Evolutionary conservation across 306 rosid genomes (phyloP).

Genomic region (Hippophae rhamnoides): DNA sequence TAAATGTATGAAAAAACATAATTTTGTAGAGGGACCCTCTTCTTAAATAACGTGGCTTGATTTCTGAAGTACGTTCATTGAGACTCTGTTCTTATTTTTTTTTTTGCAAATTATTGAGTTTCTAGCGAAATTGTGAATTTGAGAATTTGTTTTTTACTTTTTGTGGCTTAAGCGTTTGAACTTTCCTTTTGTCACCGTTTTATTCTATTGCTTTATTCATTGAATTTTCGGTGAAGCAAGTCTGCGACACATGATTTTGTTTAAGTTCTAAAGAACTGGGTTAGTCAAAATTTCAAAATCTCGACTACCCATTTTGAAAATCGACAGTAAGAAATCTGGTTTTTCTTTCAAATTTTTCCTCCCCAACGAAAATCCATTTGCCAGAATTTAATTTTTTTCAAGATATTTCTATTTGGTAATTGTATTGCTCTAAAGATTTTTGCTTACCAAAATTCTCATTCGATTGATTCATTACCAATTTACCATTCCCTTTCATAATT

Average conservation of each 20-base stretch:
- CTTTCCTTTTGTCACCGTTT: too few relatives aligned
- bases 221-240: too few relatives aligned
- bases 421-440: background rate
- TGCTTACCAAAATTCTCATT: conserved; percentile 5
- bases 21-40: conserved; percentile 15
- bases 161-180: conserved; percentile 11
- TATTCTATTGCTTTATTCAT: too few relatives aligned
- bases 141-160: background rate
- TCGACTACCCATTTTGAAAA: background rate
- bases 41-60: conserved; percentile 9
- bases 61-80: conserved; percentile 10
- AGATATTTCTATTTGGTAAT: background rate
- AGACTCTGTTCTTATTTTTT: conserved; percentile 13
- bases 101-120: conserved; percentile 18
- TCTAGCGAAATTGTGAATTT: conserved; percentile 13
- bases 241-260: background rate
- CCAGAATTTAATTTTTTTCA: conserved; percentile 1
- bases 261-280: conserved; percentile 8
- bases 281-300: conserved; percentile 9
- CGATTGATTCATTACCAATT: conserved; percentile 3
- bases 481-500: conserved; percentile 6
- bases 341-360: too few relatives aligned
- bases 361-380: too few relatives aligned
- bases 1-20: conserved; percentile 4
- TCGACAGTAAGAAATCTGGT: too few relatives aligned